Conservation (phyloP, 805 yeast species). For the Yamadazyma kitorensis region DNA sequence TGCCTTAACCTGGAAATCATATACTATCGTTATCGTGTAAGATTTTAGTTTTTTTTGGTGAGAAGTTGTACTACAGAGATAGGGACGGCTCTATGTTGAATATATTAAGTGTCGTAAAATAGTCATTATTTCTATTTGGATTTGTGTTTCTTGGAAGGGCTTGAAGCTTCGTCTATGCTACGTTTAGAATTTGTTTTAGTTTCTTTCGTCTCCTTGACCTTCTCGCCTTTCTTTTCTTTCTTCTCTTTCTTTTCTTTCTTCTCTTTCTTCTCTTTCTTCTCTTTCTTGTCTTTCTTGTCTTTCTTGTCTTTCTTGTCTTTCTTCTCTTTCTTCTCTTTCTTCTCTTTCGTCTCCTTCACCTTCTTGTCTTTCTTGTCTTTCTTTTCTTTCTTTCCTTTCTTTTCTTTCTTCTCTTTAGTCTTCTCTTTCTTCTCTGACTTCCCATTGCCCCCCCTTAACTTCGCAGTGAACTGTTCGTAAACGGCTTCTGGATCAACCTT, state of each 20-base stretch:
- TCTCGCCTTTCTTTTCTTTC: constrained; percentile 20
- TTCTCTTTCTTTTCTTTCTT: constrained; percentile 16
- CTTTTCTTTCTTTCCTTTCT: constrained; percentile 15
- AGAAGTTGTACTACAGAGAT: too few species aligned
- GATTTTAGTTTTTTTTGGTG: too few species aligned
- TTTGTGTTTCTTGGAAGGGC: constrained; percentile 5
- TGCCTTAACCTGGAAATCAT: too few species aligned
- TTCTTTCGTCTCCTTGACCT: constrained; percentile 17
- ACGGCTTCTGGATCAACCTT: constrained; percentile 13
- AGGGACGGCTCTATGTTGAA: too few species aligned
- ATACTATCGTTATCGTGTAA: too few species aligned
- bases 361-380: constrained; percentile 13
- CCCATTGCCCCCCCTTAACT: constrained; percentile 14
- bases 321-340: constrained; percentile 13
- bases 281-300: constrained; percentile 6
- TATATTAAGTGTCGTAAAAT: background rate
- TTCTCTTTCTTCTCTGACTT: constrained; percentile 21
- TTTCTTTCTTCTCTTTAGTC: constrained; percentile 17
- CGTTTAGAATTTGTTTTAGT: constrained; percentile 10
- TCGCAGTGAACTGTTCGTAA: constrained; percentile 16
- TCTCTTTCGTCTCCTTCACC: constrained; percentile 14
- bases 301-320: constrained; percentile 8
- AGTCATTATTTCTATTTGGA: background rate
- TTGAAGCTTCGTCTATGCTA: constrained; percentile 15
- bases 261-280: constrained; percentile 10